Conservation (phyloP, 2,329 filamentous ascomycete species). For the Colletotrichum tanaceti region DNA sequence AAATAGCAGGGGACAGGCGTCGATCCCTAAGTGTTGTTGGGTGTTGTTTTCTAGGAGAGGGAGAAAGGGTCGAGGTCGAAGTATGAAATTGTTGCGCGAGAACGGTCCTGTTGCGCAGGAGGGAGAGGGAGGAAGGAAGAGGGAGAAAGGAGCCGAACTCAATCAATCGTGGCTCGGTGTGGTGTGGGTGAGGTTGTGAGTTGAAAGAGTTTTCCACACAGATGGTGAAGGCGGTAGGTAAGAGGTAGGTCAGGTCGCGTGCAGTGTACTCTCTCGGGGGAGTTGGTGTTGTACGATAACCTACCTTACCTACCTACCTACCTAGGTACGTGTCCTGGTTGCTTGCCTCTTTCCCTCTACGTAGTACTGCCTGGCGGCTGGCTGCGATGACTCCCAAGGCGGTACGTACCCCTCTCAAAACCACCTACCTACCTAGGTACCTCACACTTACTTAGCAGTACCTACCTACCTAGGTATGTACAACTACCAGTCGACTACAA, state of each 20-base stretch:
- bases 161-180: slow-evolving; percentile 30
- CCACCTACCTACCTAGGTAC: no score
- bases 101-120: slow-evolving; percentile 29
- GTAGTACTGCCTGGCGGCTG: not conserved
- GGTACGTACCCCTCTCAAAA: slow-evolving; percentile 22
- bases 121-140: slow-evolving; percentile 21
- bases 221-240: slow-evolving; percentile 16
- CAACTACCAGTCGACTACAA: not conserved
- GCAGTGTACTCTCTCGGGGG: slow-evolving; percentile 21
- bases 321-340: slow-evolving; percentile 12
- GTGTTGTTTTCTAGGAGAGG: slow-evolving; percentile 1
- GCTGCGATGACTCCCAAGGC: not conserved
- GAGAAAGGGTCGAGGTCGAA: slow-evolving; percentile 26
- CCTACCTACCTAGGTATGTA: no score
- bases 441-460: no score
- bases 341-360: not conserved
- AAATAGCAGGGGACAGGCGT: slow-evolving; percentile 39
- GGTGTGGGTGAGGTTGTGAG: slow-evolving; percentile 37
- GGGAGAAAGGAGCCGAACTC: slow-evolving; percentile 27
- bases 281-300: slow-evolving; percentile 30
- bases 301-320: no score
- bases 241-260: slow-evolving; percentile 32
- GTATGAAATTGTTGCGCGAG: slow-evolving; percentile 15
- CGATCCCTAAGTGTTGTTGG: slow-evolving; percentile 29
- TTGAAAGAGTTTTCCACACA: slow-evolving; percentile 38